A percentile compares a stretch with the other conserved stretches of the same genome.
Conservation (phyloP, 768 basidiomycete genomes). For the Tricholoma sp. region DNA sequence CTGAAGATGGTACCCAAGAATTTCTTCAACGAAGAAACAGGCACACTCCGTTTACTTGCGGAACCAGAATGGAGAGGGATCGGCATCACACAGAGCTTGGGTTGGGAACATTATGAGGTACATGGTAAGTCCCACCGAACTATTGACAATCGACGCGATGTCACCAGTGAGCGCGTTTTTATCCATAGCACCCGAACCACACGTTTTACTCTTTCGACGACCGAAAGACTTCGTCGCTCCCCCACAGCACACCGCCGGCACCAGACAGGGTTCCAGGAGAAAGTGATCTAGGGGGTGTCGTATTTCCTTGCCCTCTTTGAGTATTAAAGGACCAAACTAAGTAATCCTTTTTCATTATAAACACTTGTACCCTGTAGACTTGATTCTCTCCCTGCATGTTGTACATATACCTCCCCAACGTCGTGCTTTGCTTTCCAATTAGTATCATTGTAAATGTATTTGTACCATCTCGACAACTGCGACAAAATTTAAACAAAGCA, state of each 20-base stretch:
- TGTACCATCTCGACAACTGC: neutral
- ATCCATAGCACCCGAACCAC: constrained; percentile 77
- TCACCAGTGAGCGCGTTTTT: constrained; percentile 3
- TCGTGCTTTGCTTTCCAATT: constrained; percentile 12
- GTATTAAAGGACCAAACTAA: neutral
- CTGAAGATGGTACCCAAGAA: constrained; percentile 90
- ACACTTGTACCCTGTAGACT: constrained; percentile 4
- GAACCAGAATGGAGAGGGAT: constrained; percentile 96
- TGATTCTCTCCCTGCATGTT: constrained; percentile 6
- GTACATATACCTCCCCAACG: constrained; percentile 3
- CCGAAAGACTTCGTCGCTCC: constrained; percentile 60
- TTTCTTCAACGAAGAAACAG: constrained; percentile 70
- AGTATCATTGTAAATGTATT: neutral
- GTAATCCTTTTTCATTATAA: neutral
- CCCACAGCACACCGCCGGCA: constrained; percentile 36
- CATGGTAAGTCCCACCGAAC: constrained; percentile 52
- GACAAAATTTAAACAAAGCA: neutral
- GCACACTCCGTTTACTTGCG: constrained; percentile 72
- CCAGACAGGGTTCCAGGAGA: constrained; percentile 29
- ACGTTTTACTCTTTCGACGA: constrained; percentile 90
- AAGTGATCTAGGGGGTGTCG: constrained; percentile 28
- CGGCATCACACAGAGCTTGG: constrained; percentile 92
- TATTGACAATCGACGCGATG: neutral
- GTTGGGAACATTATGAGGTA: constrained; percentile 98
- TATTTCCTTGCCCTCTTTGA: constrained; percentile 3